Conservation (phyloP, 2,329 filamentous ascomycete species). For the Pseudocercospora vitis region DNA sequence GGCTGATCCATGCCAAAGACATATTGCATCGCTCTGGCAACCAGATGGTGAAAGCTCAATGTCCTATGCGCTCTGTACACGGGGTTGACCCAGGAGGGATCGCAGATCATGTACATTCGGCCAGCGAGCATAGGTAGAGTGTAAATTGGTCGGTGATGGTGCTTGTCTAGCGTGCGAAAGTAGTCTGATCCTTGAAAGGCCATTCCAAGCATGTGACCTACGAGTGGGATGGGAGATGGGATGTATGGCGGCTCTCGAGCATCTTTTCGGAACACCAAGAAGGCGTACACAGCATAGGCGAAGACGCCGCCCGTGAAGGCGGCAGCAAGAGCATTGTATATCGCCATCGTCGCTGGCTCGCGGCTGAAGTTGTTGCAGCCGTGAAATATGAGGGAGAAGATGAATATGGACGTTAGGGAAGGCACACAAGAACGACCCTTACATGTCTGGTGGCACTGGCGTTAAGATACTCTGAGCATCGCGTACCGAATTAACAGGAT, state of each 20-base stretch:
- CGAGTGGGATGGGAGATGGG: constrained; percentile 44
- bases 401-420: background rate
- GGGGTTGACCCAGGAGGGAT: constrained; percentile 42
- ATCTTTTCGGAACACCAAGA: constrained; percentile 8
- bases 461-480: no score
- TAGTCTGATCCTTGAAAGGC: constrained; percentile 27
- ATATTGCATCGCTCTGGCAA: constrained; percentile 41
- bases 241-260: constrained; percentile 47
- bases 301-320: background rate
- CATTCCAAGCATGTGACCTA: constrained; percentile 51
- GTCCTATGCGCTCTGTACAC: constrained; percentile 44
- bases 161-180: constrained; percentile 26
- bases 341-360: background rate
- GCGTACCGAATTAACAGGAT: background rate
- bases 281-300: background rate
- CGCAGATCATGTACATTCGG: constrained; percentile 49
- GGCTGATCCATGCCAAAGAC: constrained; percentile 41
- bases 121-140: constrained; percentile 49
- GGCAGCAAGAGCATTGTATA: background rate
- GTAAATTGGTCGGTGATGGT: constrained; percentile 40
- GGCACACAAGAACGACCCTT: background rate
- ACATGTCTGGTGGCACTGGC: background rate
- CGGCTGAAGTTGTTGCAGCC: background rate
- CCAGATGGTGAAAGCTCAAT: constrained; percentile 48
- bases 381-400: background rate